Evolutionary conservation across 2,329 filamentous ascomycete species (phyloP), one percentile per base, ranked within the genome.

Genomic region (Diplodia sapinea): DNA sequence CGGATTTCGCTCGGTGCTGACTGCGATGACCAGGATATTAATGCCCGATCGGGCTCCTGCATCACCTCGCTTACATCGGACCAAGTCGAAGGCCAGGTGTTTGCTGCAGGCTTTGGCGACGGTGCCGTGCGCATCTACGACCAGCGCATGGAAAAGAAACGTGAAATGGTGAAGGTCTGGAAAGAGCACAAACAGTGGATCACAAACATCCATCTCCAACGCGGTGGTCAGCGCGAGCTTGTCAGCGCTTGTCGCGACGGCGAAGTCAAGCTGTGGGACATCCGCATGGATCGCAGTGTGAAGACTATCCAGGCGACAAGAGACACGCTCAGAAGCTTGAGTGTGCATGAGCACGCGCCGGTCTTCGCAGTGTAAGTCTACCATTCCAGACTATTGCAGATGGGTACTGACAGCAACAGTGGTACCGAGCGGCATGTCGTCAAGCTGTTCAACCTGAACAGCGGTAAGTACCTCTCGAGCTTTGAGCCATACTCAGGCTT

Each of bases 171-270:
- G 66, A 92, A 91, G 79, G 94, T 94, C 72, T 99, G 95, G 94
- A 95, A 96, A 76, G 93, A 97, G 74, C 94, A 98, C 75, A 89
- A 90, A 69, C 92, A 96, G 73, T 99, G 95, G 95, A 90, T 99
- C 78, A 94, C 93, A 74, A 95, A 92, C 72, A 93, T 97, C 15
- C 95, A 98, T 77, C 93, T 99, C 88, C 95, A 99, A 80, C 91
- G 95, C 52, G 95, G 95, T 69, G 95, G 95, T 2, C 89, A 97
- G 79, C 87, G 95, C 68, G 95, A 99, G 79, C 86, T 99, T 51
- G 85, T 99, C 65, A 94, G 91, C 52, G 95, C 93, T 23, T 96
- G 93, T 76, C 88, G 93, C 56, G 95, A 97, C 74, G 95, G 95
- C 69, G 95, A 95, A 76, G 91, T 99, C 71, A 94, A 92, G 77